Evolutionary conservation across 116 monocot species (phyloP), one percentile per base, ranked within the genome.

Genomic region (Papilionanthe hybrid): DNA sequence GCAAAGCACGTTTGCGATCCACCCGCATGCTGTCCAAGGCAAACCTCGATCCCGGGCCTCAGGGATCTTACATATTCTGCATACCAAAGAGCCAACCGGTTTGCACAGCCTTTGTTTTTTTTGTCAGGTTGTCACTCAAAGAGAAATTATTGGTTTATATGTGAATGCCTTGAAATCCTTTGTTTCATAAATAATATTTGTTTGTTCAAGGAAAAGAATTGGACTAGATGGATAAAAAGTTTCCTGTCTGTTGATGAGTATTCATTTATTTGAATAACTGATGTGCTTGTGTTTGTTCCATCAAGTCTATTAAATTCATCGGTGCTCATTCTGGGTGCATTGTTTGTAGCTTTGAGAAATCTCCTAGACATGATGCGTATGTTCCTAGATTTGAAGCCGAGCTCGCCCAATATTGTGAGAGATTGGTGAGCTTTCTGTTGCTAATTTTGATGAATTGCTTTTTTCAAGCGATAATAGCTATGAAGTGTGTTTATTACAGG

Each of bases 401-500:
- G 60, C 95, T 95, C 69, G 84, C 89, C 42, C 88, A 92, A 42
- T 92, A 89, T 79, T 95, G 95, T 74, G 95, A 95, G 86, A 95
- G 86, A 28, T 78, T 95, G 92, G 95, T 94, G 71, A 80, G 84
- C 22, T 43, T 83, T 63, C 69, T 69, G 69, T 29, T 15, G 15
- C 29, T 9, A 37, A 1, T 0, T 69, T 69, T 69, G 3, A 69
- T 69, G 32, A 69, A 5, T 69, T 69, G 37, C 5, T 69, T 37
- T 69, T 5, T 32, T 69, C 13, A 17, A 13, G 17, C 5, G 37
- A 12, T 17, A 69, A 37, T 30, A 32, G 23, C 17, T 32, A 30
- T 69, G 11, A 22, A 41, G 79, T 42, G 30, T 84, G 56, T 43
- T n/a, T 57, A 22, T 77, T 82, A 15, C 72, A 95, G 95, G 92